Percentiles rank a stretch among this genome's conserved stretches.
Conservation (phyloP, 768 basidiomycete genomes). For the Paxillus involutus region DNA sequence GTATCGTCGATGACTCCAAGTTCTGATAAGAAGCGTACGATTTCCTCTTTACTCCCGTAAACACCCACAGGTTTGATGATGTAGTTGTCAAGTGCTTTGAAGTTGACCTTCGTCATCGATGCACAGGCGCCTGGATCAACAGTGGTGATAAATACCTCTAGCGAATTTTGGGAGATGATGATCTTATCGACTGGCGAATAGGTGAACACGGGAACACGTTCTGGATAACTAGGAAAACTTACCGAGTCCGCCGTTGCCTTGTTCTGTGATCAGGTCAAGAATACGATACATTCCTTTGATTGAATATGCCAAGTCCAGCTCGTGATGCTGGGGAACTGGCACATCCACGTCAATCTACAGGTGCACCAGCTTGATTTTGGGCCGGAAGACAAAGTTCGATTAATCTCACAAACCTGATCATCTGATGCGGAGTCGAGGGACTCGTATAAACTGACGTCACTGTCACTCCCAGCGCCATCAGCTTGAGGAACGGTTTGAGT, state of each 20-base stretch:
- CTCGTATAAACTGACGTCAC: not conserved
- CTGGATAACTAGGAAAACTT: not conserved
- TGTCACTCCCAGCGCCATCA: not conserved
- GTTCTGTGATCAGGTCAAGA: constrained; percentile 54
- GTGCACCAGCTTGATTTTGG: not conserved
- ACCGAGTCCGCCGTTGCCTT: constrained; percentile 54
- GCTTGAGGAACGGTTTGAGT: not conserved
- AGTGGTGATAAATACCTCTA: too few species aligned
- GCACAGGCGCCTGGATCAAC: too few species aligned
- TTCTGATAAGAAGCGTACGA: too few species aligned
- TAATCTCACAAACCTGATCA: constrained; percentile 10
- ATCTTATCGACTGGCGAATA: too few species aligned
- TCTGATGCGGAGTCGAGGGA: not conserved
- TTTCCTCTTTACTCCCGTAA: too few species aligned
- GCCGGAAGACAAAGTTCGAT: not conserved
- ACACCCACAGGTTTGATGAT: too few species aligned
- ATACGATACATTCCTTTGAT: too few species aligned
- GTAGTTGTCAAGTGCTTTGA: too few species aligned
- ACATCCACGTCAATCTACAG: constrained; percentile 20
- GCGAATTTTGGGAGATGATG: too few species aligned
- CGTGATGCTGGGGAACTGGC: constrained; percentile 4
- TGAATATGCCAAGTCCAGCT: constrained; percentile 22
- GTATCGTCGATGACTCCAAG: too few species aligned
- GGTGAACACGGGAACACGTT: not conserved
- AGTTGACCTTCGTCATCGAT: too few species aligned